Percentiles rank a stretch among this genome's conserved stretches.
Evolutionary conservation across 148 eudicot species (phyloP).

Genomic region (Polygonum aviculare): DNA sequence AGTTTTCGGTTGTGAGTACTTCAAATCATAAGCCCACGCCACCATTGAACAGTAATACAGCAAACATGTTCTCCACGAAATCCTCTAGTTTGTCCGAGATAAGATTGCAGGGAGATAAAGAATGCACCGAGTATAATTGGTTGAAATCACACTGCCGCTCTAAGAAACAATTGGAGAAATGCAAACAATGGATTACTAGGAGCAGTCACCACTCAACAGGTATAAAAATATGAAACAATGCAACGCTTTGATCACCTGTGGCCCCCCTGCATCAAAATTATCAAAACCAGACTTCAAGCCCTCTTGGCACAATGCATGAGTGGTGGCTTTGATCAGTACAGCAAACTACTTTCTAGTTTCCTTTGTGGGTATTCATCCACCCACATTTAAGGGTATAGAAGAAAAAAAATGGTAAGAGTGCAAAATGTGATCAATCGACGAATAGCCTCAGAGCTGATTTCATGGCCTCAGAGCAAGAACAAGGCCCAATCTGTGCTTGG

Average conservation of each 20-base stretch:
- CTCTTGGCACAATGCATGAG: slow-evolving; percentile 11
- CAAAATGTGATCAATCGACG: slow-evolving; percentile 4
- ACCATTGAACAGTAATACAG: too few relatives aligned
- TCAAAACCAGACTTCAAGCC: slow-evolving; percentile 28
- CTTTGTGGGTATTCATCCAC: slow-evolving; percentile 13
- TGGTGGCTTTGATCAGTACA: not conserved
- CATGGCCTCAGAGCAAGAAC: slow-evolving; percentile 80
- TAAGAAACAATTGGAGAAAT: too few relatives aligned
- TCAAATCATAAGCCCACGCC: too few relatives aligned
- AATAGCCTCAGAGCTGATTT: slow-evolving; percentile 3
- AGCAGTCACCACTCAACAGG: not conserved
- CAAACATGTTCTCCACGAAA: too few relatives aligned
- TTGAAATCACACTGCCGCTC: too few relatives aligned
- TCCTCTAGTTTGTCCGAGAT: too few relatives aligned
- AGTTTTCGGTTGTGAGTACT: too few relatives aligned
- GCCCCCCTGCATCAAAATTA: slow-evolving; percentile 8
- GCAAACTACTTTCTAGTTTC: slow-evolving; percentile 7
- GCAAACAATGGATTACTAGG: too few relatives aligned
- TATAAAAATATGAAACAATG: not conserved
- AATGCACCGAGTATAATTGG: too few relatives aligned
- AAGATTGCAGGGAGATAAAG: too few relatives aligned
- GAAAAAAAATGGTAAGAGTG: slow-evolving; percentile 12
- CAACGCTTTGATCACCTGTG: not conserved
- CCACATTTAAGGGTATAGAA: slow-evolving; percentile 9
- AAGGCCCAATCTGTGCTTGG: slow-evolving; percentile 54